phyloP scores from a whole-genome alignment of 768 basidiomycete species.

The Imleria badia region DNA sequence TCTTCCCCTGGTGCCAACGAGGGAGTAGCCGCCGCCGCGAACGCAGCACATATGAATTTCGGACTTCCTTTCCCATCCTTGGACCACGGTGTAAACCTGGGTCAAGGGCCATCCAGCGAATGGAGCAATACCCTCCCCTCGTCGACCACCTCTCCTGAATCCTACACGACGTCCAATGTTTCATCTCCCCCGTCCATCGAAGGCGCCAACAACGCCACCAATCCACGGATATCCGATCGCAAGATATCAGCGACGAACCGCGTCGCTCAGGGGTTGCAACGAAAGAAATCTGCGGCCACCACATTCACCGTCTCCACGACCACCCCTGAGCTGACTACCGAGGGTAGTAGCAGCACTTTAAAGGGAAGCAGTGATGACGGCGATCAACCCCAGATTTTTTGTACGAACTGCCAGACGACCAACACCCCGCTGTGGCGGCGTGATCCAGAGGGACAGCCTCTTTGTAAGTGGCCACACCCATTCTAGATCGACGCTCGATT shows the following conservation, averaged over 20 bases:
- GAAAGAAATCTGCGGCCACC: slow-evolving; percentile 46
- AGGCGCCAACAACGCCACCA: slow-evolving; percentile 35
- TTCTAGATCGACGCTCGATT: slow-evolving; percentile 12
- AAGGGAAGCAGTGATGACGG: slow-evolving; percentile 59
- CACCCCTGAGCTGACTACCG: slow-evolving; percentile 58
- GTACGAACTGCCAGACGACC: slow-evolving; percentile 94
- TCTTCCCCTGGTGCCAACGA: slow-evolving; percentile 38
- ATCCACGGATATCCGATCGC: slow-evolving; percentile 38
- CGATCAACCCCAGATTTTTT: slow-evolving; percentile 75
- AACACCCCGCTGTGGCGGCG: slow-evolving; percentile 93
- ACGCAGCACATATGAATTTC: slow-evolving; percentile 70
- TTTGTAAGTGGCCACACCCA: slow-evolving; percentile 56
- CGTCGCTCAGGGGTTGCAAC: slow-evolving; percentile 52
- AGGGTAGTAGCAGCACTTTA: slow-evolving; percentile 29
- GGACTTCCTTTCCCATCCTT: slow-evolving; percentile 60
- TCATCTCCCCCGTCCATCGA: slow-evolving; percentile 74
- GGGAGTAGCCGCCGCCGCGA: slow-evolving; percentile 57
- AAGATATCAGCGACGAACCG: slow-evolving; percentile 70
- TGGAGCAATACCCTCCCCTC: slow-evolving; percentile 76
- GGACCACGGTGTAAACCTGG: slow-evolving; percentile 40
- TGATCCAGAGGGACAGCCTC: slow-evolving; percentile 89
- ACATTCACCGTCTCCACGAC: slow-evolving; percentile 43
- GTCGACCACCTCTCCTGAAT: slow-evolving; percentile 72
- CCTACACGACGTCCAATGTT: slow-evolving; percentile 64
- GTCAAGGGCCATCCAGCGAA: slow-evolving; percentile 66